phyloP scores from a whole-genome alignment of 2,329 filamentous ascomycete species.

The Scleromitrula shiraiana region DNA sequence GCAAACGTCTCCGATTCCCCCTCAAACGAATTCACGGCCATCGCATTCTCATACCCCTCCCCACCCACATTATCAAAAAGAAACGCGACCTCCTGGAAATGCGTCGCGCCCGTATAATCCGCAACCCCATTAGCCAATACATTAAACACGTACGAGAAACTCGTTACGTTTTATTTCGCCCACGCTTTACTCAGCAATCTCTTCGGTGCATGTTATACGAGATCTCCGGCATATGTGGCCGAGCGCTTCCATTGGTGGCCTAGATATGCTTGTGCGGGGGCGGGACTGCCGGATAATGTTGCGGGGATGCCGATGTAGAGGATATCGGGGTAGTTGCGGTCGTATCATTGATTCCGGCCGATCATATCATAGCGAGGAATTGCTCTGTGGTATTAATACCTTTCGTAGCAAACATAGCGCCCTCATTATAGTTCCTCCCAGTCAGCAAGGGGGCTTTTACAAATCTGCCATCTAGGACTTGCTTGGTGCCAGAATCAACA shows the following conservation, averaged over 20 bases:
- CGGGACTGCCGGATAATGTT: slow-evolving; percentile 14
- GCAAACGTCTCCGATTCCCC: slow-evolving; percentile 13
- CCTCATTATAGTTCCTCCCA: slow-evolving; percentile 60
- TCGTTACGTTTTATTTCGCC: slow-evolving; percentile 39
- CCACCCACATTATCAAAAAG: slow-evolving; percentile 29
- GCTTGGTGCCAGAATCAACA: slow-evolving; percentile 40
- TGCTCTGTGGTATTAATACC: slow-evolving; percentile 48
- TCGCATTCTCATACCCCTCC: slow-evolving; percentile 17
- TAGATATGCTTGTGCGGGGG: background rate
- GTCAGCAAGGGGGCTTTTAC: slow-evolving; percentile 55
- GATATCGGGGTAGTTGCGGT: slow-evolving; percentile 39
- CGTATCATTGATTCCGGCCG: background rate
- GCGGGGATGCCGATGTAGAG: slow-evolving; percentile 41
- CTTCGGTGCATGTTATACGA: slow-evolving; percentile 46
- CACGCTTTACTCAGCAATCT: slow-evolving; percentile 45
- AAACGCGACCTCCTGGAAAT: slow-evolving; percentile 41
- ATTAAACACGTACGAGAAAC: slow-evolving; percentile 57
- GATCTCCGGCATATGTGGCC: slow-evolving; percentile 47
- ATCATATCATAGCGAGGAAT: slow-evolving; percentile 29
- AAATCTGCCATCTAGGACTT: slow-evolving; percentile 50
- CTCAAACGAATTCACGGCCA: slow-evolving; percentile 16
- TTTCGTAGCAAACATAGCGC: slow-evolving; percentile 43
- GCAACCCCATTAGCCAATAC: slow-evolving; percentile 40
- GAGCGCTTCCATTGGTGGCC: slow-evolving; percentile 7
- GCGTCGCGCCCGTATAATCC: slow-evolving; percentile 38